Conservation (phyloP, 225 moss, liverwort and hornwort species). For the Physcomitrium patens region DNA sequence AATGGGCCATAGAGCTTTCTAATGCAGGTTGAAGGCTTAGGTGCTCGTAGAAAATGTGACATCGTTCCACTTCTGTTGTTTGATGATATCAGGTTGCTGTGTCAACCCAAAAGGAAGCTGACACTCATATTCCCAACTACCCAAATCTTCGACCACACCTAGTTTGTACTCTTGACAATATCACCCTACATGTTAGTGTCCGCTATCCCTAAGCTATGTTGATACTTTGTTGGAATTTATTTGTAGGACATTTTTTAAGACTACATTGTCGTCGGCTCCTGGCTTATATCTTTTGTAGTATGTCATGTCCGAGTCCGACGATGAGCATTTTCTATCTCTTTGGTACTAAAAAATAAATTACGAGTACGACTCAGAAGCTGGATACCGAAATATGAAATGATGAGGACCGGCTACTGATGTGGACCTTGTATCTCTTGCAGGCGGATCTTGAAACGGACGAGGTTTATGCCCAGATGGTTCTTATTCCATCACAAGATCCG, state of each 20-base stretch:
- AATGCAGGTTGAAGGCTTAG: constrained; percentile 1
- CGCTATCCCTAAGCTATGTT: background rate
- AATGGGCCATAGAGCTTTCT: background rate
- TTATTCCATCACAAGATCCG: constrained; percentile 43
- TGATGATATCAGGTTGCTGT: constrained; percentile 39
- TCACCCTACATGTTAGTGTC: constrained; percentile 51
- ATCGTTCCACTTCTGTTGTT: background rate
- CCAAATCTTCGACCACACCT: constrained; percentile 46
- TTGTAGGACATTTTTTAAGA: background rate
- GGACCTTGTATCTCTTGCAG: constrained; percentile 32
- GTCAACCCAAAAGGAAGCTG: constrained; percentile 55
- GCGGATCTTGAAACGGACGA: constrained; percentile 51
- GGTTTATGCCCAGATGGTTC: constrained; percentile 51
- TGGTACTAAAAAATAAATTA: background rate
- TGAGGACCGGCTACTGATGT: constrained; percentile 8
- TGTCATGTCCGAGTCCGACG: background rate
- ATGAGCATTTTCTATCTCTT: background rate
- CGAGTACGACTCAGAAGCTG: constrained; percentile 10
- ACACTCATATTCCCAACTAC: constrained; percentile 53
- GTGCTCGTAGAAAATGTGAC: background rate
- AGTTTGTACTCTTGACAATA: constrained; percentile 52
- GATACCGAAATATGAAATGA: constrained; percentile 7
- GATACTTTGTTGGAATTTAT: constrained; percentile 2
- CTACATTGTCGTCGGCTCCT: background rate
- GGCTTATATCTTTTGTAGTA: background rate